Conservation (phyloP, 768 basidiomycete species). For the Hericium alpestre region DNA sequence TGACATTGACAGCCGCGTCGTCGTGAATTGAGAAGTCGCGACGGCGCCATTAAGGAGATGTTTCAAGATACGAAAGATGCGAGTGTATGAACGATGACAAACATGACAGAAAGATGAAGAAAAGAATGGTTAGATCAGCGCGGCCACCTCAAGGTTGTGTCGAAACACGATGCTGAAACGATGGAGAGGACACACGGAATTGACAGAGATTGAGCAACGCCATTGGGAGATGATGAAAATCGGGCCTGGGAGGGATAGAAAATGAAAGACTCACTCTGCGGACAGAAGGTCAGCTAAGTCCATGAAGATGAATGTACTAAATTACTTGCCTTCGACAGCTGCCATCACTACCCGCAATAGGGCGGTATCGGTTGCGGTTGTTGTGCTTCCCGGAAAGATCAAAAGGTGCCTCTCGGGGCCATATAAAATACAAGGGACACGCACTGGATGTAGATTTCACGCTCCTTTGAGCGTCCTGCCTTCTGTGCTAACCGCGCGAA, state of each 20-base stretch:
- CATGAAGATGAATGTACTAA: constrained; percentile 4
- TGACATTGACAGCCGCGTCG: not conserved
- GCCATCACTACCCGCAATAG: constrained; percentile 89
- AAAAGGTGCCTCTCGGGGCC: no score
- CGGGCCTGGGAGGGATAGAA: constrained; percentile 10
- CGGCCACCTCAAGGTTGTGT: constrained; percentile 52
- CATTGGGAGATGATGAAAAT: constrained; percentile 17
- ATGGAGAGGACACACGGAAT: constrained; percentile 18
- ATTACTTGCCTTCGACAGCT: constrained; percentile 77
- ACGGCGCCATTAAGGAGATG: not conserved
- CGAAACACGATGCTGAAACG: constrained; percentile 57
- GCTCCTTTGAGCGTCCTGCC: constrained; percentile 72
- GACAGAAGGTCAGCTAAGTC: constrained; percentile 11
- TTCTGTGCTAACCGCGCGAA: constrained; percentile 78
- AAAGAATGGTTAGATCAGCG: constrained; percentile 39
- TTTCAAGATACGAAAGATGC: no score
- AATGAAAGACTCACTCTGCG: constrained; percentile 54
- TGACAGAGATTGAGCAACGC: constrained; percentile 22
- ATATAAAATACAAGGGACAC: constrained; percentile 21
- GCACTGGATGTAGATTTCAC: constrained; percentile 91
- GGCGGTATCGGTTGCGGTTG: constrained; percentile 84
- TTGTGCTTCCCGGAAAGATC: constrained; percentile 41
- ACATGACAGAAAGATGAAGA: not conserved
- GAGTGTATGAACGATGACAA: not conserved
- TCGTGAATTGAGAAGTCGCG: not conserved